Percentiles rank a stretch among this genome's conserved stretches.
phyloP scores from a whole-genome alignment of 192 early-diverging fungal species.

The Coemansia sp. region DNA sequence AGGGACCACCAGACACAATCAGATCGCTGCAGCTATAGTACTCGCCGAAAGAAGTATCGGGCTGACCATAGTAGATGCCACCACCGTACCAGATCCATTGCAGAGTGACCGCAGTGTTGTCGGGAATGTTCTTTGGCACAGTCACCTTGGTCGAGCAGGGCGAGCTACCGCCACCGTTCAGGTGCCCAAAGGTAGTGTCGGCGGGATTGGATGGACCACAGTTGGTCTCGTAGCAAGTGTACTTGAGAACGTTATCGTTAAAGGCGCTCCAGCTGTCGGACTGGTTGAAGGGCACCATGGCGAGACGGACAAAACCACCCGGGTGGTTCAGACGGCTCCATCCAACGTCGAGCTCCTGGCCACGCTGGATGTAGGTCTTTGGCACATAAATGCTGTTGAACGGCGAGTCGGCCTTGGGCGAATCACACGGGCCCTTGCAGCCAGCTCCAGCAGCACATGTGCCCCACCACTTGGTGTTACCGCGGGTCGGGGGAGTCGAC shows the following conservation, averaged over 20 bases:
- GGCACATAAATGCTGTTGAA: conserved; percentile 55
- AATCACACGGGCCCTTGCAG: conserved; percentile 60
- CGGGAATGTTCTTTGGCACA: conserved; percentile 52
- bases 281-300: conserved; percentile 57
- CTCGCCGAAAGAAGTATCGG: conserved; percentile 57
- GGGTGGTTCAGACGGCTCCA: conserved; percentile 63
- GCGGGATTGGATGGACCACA: conserved; percentile 49
- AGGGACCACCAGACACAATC: conserved; percentile 51
- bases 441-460: conserved; percentile 55
- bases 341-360: conserved; percentile 49
- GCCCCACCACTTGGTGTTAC: conserved; percentile 46
- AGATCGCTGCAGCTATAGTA: conserved; percentile 59
- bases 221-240: conserved; percentile 59
- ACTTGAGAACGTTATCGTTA: conserved; percentile 52
- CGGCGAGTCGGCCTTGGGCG: conserved; percentile 44
- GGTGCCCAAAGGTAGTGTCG: conserved; percentile 43
- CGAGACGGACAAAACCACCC: conserved; percentile 59
- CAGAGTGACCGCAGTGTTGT: conserved; percentile 53
- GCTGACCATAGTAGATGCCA: conserved; percentile 56
- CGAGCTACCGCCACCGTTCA: conserved; percentile 53
- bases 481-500: conserved; percentile 28
- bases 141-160: conserved; percentile 53
- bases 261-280: conserved; percentile 59
- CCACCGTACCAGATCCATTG: conserved; percentile 66
- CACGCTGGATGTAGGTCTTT: conserved; percentile 53